phyloP scores from a whole-genome alignment of 768 basidiomycete genomes.

The Thelephora ganbajun region DNA sequence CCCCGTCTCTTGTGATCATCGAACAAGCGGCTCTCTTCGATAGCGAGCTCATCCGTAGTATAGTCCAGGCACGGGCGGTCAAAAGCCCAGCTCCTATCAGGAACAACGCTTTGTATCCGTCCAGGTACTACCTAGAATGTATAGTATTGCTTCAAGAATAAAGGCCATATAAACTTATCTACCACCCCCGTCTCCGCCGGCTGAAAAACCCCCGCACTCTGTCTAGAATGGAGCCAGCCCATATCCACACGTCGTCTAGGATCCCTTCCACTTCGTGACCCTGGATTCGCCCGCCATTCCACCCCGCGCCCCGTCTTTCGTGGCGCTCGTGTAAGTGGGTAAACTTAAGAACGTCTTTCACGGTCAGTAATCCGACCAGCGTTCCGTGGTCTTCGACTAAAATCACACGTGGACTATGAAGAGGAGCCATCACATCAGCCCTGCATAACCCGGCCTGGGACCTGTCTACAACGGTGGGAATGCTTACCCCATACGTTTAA shows the following conservation, averaged over 20 bases:
- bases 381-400: constrained; percentile 79
- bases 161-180: too few relatives aligned
- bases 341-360: constrained; percentile 90
- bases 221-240: not conserved
- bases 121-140: too few relatives aligned
- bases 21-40: too few relatives aligned
- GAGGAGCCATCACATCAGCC: not conserved
- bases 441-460: not conserved
- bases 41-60: too few relatives aligned
- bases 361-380: constrained; percentile 78
- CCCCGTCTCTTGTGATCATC: too few relatives aligned
- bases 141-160: too few relatives aligned
- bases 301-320: not conserved
- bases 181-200: too few relatives aligned
- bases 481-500: constrained; percentile 92
- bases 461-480: too few relatives aligned
- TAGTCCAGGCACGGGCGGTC: too few relatives aligned
- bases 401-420: constrained; percentile 83
- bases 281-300: not conserved
- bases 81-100: too few relatives aligned
- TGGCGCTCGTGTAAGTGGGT: constrained; percentile 22
- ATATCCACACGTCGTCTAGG: not conserved
- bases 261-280: not conserved
- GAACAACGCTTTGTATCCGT: too few relatives aligned
- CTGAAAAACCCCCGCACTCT: too few relatives aligned